A percentile compares a stretch with the other conserved stretches of the same genome.
phyloP scores from a whole-genome alignment of 768 basidiomycete genomes.

The Phaeolepiota aurea region DNA sequence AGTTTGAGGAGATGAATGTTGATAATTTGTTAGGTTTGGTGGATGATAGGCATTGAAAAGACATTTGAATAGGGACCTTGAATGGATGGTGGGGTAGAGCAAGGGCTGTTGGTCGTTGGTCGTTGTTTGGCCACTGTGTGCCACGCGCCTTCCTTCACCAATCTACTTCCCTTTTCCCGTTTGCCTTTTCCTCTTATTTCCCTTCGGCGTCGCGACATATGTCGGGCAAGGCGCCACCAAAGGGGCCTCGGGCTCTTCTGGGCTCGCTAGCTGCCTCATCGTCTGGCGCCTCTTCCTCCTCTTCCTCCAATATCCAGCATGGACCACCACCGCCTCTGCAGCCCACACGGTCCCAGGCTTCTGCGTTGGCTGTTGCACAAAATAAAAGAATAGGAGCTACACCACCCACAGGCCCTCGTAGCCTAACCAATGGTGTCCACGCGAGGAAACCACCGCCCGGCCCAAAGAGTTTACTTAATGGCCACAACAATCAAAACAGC shows the following conservation, averaged over 20 bases:
- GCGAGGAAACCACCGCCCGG: constrained; percentile 18
- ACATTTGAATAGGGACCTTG: not conserved
- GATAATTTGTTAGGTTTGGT: too few species aligned
- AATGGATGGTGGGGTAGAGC: not conserved
- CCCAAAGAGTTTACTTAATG: constrained; percentile 38
- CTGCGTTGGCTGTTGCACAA: constrained; percentile 9
- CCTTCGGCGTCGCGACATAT: constrained; percentile 16
- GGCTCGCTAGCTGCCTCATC: constrained; percentile 33
- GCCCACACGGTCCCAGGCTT: constrained; percentile 11
- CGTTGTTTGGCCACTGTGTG: constrained; percentile 15
- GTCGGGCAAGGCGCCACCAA: constrained; percentile 76
- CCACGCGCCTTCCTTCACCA: constrained; percentile 17
- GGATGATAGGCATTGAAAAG: too few species aligned
- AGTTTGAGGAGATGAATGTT: too few species aligned
- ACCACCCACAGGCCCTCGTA: constrained; percentile 63
- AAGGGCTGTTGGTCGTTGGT: constrained; percentile 19
- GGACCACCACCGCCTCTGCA: constrained; percentile 16
- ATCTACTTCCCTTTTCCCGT: constrained; percentile 7
- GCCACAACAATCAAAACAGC: constrained; percentile 12
- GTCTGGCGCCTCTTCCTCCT: constrained; percentile 10
- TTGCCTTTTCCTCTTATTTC: constrained; percentile 7
- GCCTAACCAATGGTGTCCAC: constrained; percentile 35
- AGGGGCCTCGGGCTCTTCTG: constrained; percentile 62
- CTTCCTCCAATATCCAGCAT: constrained; percentile 18
- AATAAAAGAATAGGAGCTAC: constrained; percentile 38